These are phyloP conservation scores for Aspergillus hiratsukae DNA, from an alignment of 2,329 filamentous ascomycete species.

Conservation along the genomic window DNA sequence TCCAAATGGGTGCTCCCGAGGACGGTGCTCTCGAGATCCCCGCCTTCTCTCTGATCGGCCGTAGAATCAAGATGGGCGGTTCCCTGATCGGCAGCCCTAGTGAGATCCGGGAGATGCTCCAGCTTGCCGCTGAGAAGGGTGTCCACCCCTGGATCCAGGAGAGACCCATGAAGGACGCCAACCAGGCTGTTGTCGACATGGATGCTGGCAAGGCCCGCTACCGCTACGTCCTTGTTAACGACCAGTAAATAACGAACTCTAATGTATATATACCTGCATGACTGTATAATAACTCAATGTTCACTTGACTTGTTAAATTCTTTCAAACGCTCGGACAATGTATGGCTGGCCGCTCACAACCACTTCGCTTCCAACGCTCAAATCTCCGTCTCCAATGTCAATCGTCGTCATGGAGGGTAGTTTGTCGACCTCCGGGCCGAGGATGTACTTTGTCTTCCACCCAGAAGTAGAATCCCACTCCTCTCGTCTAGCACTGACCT, in stretches of 20 bases:
- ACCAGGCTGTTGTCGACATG: slow-evolving; percentile 42
- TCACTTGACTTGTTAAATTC: slow-evolving; percentile 7
- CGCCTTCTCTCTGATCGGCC: slow-evolving; percentile 53
- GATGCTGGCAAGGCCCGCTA: slow-evolving; percentile 40
- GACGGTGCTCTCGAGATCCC: slow-evolving; percentile 50
- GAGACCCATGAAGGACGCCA: slow-evolving; percentile 39
- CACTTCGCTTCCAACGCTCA: slow-evolving; percentile 18
- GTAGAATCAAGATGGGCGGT: slow-evolving; percentile 46
- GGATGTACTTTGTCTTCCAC: slow-evolving; percentile 5
- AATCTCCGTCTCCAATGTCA: slow-evolving; percentile 13
- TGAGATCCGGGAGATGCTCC: slow-evolving; percentile 42
- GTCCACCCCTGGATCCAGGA: slow-evolving; percentile 40
- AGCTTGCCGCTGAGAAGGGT: slow-evolving; percentile 36
- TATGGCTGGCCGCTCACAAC: slow-evolving; percentile 14
- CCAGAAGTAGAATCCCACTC: slow-evolving; percentile 15
- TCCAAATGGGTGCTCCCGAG: slow-evolving; percentile 65
- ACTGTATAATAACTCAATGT: slow-evolving; percentile 3
- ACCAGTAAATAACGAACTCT: slow-evolving; percentile 14
- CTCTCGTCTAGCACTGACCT: slow-evolving; percentile 27
- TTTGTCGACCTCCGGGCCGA: not conserved
- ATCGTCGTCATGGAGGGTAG: slow-evolving; percentile 21
- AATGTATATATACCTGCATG: slow-evolving; percentile 8
- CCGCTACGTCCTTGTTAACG: slow-evolving; percentile 42
- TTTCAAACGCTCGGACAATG: slow-evolving; percentile 26
- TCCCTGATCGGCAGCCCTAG: slow-evolving; percentile 37